Percentiles rank a stretch among this genome's conserved stretches.
Evolutionary conservation across 1,284 basidiomycete genomes (phyloP).

Genomic region (Trichosporon sp.): DNA sequence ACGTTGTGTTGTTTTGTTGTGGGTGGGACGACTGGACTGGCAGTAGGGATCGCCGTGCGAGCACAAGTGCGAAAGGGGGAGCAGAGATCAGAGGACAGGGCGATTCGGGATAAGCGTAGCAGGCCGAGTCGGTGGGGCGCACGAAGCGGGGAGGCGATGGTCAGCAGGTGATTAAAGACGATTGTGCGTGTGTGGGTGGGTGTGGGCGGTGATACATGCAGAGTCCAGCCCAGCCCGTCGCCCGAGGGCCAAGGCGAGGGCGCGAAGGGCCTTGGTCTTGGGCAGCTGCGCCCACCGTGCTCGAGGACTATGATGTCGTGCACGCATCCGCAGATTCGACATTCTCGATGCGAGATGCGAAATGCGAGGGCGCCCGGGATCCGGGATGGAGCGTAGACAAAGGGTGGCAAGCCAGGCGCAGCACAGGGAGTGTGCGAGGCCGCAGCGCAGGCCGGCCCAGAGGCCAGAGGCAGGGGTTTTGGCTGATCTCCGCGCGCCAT

Average conservation of each 20-base stretch:
- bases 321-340: not conserved
- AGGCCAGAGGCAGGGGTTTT: not conserved
- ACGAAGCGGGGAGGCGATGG: not conserved
- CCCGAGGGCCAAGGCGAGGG: not conserved
- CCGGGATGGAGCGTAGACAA: not conserved
- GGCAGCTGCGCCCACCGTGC: not conserved
- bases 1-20: not conserved
- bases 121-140: not conserved
- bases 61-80: not conserved
- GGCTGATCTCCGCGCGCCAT: not conserved
- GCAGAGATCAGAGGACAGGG: not conserved
- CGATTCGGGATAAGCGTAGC: not conserved
- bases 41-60: not conserved
- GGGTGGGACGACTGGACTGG: constrained; percentile 7
- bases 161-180: not conserved
- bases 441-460: not conserved
- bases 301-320: not conserved
- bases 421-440: not conserved
- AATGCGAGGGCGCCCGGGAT: not conserved
- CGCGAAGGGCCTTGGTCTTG: not conserved
- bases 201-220: not conserved
- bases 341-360: not conserved
- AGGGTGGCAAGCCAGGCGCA: not conserved
- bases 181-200: constrained; percentile 2
- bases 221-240: not conserved